Conservation (phyloP, 2,329 filamentous ascomycete genomes). For the Exophiala mesophila region DNA sequence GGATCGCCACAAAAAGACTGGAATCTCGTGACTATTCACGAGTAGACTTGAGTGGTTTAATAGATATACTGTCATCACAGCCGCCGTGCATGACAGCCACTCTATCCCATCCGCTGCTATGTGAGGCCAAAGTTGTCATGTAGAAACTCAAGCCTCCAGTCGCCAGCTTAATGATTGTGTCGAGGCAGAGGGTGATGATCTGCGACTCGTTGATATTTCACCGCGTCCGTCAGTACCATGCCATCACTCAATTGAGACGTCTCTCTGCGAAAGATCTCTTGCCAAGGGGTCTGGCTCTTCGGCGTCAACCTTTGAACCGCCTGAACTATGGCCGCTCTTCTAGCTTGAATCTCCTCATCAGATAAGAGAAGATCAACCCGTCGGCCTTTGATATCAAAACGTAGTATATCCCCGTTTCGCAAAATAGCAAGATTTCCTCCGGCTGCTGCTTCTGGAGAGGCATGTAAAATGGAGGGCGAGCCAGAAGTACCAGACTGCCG, state of each 20-base stretch:
- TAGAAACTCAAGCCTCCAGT: too few relatives aligned
- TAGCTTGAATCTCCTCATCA: constrained; percentile 38
- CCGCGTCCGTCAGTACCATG: constrained; percentile 45
- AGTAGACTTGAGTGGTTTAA: too few relatives aligned
- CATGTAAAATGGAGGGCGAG: constrained; percentile 53
- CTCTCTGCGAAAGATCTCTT: constrained; percentile 49
- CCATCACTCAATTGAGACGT: constrained; percentile 43
- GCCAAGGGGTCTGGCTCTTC: constrained; percentile 47
- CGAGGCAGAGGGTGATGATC: constrained; percentile 38
- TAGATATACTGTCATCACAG: too few relatives aligned
- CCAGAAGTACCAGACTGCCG: constrained; percentile 53
- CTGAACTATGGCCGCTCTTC: constrained; percentile 36
- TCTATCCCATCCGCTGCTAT: too few relatives aligned
- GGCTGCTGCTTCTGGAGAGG: constrained; percentile 51
- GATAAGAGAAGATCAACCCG: constrained; percentile 46
- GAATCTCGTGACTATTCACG: too few relatives aligned
- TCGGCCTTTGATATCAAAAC: constrained; percentile 48
- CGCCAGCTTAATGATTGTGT: constrained; percentile 41
- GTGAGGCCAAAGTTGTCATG: too few relatives aligned
- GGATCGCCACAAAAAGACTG: too few relatives aligned
- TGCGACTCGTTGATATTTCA: constrained; percentile 45
- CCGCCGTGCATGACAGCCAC: too few relatives aligned
- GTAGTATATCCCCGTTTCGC: constrained; percentile 45
- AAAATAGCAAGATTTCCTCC: constrained; percentile 51
- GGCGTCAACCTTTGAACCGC: constrained; percentile 36